A percentile compares a stretch with the other conserved stretches of the same genome.
phyloP scores from a whole-genome alignment of 768 basidiomycete species.

The Tulasnella sp. region DNA sequence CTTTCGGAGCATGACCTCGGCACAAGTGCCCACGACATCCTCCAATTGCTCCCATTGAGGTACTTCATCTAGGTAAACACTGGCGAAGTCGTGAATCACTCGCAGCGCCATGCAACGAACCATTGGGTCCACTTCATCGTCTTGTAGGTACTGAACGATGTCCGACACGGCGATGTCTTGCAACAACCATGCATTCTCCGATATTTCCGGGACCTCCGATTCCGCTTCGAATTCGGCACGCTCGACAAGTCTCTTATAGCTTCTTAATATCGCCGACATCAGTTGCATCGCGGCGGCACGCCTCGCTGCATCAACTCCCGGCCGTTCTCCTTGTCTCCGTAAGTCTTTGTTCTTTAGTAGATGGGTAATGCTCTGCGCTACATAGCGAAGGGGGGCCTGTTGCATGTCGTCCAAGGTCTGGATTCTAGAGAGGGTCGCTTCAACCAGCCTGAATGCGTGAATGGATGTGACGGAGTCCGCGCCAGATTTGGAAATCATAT shows the following conservation, averaged over 20 bases:
- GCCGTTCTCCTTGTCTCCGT: background rate
- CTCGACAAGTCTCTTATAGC: background rate
- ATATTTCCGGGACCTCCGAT: background rate
- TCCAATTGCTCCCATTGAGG: background rate
- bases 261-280: background rate
- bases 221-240: background rate
- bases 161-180: background rate
- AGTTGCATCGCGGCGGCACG: background rate
- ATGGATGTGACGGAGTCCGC: background rate
- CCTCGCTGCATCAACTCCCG: background rate
- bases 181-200: background rate
- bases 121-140: background rate
- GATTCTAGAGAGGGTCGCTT: background rate
- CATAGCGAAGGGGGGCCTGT: background rate
- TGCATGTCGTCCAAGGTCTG: slow-evolving; percentile 3
- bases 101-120: background rate
- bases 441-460: background rate
- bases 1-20: background rate
- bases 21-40: background rate
- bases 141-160: background rate
- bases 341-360: background rate
- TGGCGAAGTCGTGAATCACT: background rate
- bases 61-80: background rate
- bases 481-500: background rate
- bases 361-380: background rate